Base-by-base conservation (phyloP, 805 yeast species). In the Yarrowia osloensis region DNA sequence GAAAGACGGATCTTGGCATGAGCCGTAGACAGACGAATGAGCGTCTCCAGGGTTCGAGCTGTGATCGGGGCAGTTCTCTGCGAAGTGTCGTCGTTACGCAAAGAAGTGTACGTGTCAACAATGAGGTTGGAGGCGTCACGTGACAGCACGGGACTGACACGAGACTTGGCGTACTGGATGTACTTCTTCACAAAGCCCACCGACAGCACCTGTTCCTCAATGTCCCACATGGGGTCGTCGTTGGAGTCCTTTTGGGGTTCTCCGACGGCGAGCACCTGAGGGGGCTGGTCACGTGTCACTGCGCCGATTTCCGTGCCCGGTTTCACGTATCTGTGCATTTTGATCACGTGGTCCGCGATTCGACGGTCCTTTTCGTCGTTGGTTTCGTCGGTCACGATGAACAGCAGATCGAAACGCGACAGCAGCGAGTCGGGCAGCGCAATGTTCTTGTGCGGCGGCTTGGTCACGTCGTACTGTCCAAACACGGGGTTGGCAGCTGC, bases 401-500 rank as follows among this genome's bases (percentile, higher is more conserved):
- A 95, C 63, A 95, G 79, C 75, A 95, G 84, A 83, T 95, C 99
- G 74, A 95, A 95, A 86, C 99, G 97, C 19, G 98, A 94, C 69
- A 95, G 82, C 68, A 95, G 81, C 12, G 99, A 95, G 79, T 95
- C 99, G 1, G 99, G 99, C 66, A 95, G 82, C 0, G 98, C 98
- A 73, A 95, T 95, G 76, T 95, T 95, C 76, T 90, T 90, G 77
- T 93, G 97, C 2, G 99, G 98, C 72, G 94, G 97, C 79, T 90
- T 91, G 78, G 90, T 96, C 24, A 93, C 88, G 78, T 94, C 98
- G 76, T 94, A 94, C 77, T 94, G 98, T 63, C 99, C 98, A 78
- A 87, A 93, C 1, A 94, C 91, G 0, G 99, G 99, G 77, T 94
- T 94, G 8, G 99, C 99, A 37, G 99, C 99, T 0, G 98, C 98